Evolutionary conservation across 2,329 filamentous ascomycete genomes (phyloP), one percentile per base, ranked within the genome.

Genomic region (Scopulariopsis brevicaulis): DNA sequence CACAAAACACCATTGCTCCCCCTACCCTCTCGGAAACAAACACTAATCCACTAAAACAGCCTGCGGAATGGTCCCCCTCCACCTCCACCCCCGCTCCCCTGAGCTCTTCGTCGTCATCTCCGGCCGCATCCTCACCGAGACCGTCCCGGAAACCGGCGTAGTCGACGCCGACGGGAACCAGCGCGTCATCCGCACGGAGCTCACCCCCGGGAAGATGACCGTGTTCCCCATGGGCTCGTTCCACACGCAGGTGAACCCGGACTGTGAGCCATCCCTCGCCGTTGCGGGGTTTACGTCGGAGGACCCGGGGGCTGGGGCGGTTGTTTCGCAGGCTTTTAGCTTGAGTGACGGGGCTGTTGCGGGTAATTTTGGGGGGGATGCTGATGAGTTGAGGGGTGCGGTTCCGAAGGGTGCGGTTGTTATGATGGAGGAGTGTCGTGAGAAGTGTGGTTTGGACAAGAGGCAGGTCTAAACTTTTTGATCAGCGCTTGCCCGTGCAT

Each of bases 51-150:
- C 37, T 4, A 12, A 3, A 4, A 50, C 22, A 50, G 46, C 46
- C 20, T 50, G 46, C 20, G 46, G n/a, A n/a, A 22, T 50, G n/a
- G 46, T 24, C 20, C 18, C 46, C 12, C 11, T 20, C 6, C 76
- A 78, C 68, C 66, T 72, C 2, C 75, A 77, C 65, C 73, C 73
- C 50, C 73, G 75, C 32, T 70, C 71, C 22, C 68, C 70, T 20
- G 74, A 78, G 65, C 69, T 78, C 37, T 70, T 74, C 53, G 66
- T 76, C 64, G 70, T 77, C 60, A 69, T 70, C 24, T 62, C 71
- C 56, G 76, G 75, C 43, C 65, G 61, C 25, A 60, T 77, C 40
- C 65, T 73, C 22, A 71, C 72, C 22, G 71, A 73, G 58, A 74
- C 76, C 68, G 65, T 74, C 10, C 66, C 72, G 20, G 75, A 76